Percentiles rank a stretch among this genome's conserved stretches.
These are phyloP conservation scores for Lagenidium giganteum DNA, from an alignment of 352 stramenopile genomes.

Conservation along the genomic window DNA sequence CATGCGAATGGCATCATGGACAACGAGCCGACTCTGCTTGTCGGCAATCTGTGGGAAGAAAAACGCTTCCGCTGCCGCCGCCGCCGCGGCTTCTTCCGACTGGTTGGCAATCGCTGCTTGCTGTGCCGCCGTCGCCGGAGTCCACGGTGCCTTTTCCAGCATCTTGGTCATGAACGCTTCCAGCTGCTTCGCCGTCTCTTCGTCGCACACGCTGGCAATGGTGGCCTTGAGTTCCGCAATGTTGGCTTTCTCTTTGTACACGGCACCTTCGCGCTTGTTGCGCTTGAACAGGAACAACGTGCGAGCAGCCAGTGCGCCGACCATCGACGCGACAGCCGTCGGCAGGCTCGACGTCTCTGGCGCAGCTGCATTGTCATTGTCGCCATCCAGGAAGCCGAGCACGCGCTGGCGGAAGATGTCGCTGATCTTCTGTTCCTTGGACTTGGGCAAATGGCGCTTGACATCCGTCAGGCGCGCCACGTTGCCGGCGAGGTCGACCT, in stretches of 20 bases:
- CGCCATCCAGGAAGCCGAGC: constrained; percentile 49
- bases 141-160: too few species aligned
- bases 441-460: constrained; percentile 32
- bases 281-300: constrained; percentile 62
- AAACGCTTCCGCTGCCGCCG: constrained; percentile 24
- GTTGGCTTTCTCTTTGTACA: constrained; percentile 30
- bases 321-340: constrained; percentile 27
- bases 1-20: constrained; percentile 78
- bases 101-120: constrained; percentile 11
- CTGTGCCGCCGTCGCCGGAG: too few species aligned
- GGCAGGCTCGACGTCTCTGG: constrained; percentile 1
- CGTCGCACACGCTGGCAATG: constrained; percentile 39
- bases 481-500: constrained; percentile 54
- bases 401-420: constrained; percentile 78
- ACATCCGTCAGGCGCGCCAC: constrained; percentile 66
- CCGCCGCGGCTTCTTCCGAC: not conserved
- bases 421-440: constrained; percentile 56
- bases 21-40: constrained; percentile 68
- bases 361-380: constrained; percentile 8
- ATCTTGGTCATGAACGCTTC: constrained; percentile 31
- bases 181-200: constrained; percentile 29
- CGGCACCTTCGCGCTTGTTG: constrained; percentile 34
- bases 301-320: constrained; percentile 42
- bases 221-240: constrained; percentile 33
- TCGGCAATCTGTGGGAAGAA: constrained; percentile 59